Conservation (phyloP, 2,329 filamentous ascomycete genomes). For the Xylariaceae sp. region DNA sequence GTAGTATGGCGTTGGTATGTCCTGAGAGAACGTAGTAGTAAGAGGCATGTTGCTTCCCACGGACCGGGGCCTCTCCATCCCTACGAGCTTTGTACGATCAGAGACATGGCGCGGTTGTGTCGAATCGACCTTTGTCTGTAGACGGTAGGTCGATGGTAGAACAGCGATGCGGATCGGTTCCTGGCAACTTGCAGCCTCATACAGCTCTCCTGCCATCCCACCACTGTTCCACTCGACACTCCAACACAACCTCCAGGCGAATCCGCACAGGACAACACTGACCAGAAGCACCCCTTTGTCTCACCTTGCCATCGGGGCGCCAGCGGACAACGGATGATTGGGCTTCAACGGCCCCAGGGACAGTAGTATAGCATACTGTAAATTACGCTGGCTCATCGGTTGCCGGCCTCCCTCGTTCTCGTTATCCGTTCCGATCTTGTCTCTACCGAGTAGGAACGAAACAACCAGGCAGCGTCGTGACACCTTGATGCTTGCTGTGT, state of each 20-base stretch:
- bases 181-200: background rate
- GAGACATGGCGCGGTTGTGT: slow-evolving; percentile 1
- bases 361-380: slow-evolving; percentile 7
- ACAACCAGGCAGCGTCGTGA: slow-evolving; percentile 2
- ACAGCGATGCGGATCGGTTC: slow-evolving; percentile 7
- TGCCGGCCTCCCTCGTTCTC: slow-evolving; percentile 2
- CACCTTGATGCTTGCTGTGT: slow-evolving; percentile 1
- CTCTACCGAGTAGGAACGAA: slow-evolving; percentile 2
- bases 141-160: background rate
- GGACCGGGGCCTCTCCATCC: slow-evolving; percentile 2
- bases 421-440: slow-evolving; percentile 3
- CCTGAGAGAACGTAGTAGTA: background rate
- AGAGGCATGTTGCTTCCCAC: background rate
- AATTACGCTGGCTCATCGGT: slow-evolving; percentile 6
- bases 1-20: background rate
- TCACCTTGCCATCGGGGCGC: slow-evolving; percentile 7
- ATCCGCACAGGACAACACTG: slow-evolving; percentile 6
- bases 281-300: slow-evolving; percentile 8
- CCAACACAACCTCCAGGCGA: background rate
- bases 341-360: slow-evolving; percentile 15
- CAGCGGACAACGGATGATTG: slow-evolving; percentile 9
- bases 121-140: slow-evolving; percentile 3
- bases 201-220: background rate
- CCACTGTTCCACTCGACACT: too few species aligned
- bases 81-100: background rate